phyloP scores from a whole-genome alignment of 2,329 filamentous ascomycete species.

The Pezicula carpinea region DNA sequence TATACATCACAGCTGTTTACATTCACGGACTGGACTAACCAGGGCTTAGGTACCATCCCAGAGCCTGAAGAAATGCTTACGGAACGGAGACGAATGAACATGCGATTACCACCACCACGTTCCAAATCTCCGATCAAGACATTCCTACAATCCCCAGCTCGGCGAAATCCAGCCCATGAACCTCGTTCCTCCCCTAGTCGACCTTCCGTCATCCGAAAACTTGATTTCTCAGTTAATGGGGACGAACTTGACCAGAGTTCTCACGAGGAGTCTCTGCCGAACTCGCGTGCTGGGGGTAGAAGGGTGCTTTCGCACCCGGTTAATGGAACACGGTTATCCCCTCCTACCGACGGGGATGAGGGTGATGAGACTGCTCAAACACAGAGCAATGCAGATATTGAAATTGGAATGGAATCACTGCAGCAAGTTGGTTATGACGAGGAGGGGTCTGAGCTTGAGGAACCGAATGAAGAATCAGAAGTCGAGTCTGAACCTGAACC shows the following conservation, averaged over 20 bases:
- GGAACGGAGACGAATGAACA: slow-evolving; percentile 27
- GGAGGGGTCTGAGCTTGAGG: slow-evolving; percentile 26
- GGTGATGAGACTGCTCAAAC: slow-evolving; percentile 31
- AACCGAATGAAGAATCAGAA: slow-evolving; percentile 25
- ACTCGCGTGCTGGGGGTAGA: neutral
- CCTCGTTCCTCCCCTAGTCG: slow-evolving; percentile 25
- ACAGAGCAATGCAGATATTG: slow-evolving; percentile 47
- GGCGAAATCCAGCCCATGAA: slow-evolving; percentile 27
- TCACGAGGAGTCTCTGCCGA: neutral
- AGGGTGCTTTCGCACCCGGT: slow-evolving; percentile 11
- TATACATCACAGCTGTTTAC: neutral
- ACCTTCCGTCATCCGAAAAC: slow-evolving; percentile 23
- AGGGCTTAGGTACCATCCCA: slow-evolving; percentile 40
- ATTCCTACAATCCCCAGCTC: slow-evolving; percentile 28
- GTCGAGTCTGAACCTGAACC: slow-evolving; percentile 7
- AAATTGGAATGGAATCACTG: slow-evolving; percentile 27
- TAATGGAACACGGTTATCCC: slow-evolving; percentile 15
- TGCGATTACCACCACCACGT: slow-evolving; percentile 26
- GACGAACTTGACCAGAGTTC: slow-evolving; percentile 4
- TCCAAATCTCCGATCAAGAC: slow-evolving; percentile 32
- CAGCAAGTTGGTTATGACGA: slow-evolving; percentile 18
- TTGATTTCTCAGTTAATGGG: slow-evolving; percentile 26
- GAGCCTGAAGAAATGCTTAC: slow-evolving; percentile 40
- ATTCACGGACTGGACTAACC: slow-evolving; percentile 6
- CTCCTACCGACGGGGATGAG: slow-evolving; percentile 25